These are phyloP conservation scores for Ogataea pignaliae DNA, from an alignment of 805 yeast genomes.

Conservation along the genomic window DNA sequence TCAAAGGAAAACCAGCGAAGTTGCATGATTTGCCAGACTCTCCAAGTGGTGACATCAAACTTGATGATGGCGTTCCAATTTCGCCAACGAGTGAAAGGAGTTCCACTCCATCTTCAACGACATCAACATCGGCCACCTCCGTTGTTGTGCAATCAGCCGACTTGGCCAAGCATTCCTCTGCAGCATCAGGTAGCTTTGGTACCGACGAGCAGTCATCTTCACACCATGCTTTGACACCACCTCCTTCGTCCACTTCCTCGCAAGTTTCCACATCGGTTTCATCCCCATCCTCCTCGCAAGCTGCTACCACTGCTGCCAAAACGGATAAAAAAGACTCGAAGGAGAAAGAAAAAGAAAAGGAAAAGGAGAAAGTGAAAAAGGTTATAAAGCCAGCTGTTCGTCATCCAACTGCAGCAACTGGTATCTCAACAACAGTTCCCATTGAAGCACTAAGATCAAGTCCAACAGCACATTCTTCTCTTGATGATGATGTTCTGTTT, in stretches of 20 bases:
- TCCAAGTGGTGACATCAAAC: conserved; percentile 6
- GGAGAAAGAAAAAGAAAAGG: conserved; percentile 21
- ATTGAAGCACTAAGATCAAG: conserved; percentile 72
- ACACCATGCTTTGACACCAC: conserved; percentile 1
- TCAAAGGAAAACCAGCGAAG: background rate
- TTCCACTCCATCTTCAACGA: conserved; percentile 41
- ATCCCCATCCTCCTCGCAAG: conserved; percentile 8
- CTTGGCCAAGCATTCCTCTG: conserved; percentile 7
- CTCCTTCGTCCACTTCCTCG: conserved; percentile 10
- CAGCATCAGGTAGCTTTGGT: background rate
- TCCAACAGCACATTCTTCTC: conserved; percentile 61
- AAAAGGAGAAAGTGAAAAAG: conserved; percentile 24
- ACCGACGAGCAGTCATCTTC: background rate
- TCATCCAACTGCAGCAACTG: conserved; percentile 55
- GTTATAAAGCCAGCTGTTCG: conserved; percentile 30
- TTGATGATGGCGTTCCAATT: conserved; percentile 19
- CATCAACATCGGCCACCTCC: conserved; percentile 29
- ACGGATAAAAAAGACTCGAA: conserved; percentile 9
- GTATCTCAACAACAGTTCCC: conserved; percentile 75
- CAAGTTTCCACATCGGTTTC: conserved; percentile 6
- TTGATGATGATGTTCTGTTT: conserved; percentile 71
- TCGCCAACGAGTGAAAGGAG: conserved; percentile 32
- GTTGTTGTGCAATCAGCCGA: conserved; percentile 18
- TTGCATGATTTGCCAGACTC: conserved; percentile 4
- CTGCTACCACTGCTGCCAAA: too few species aligned